Evolutionary conservation across 2,329 filamentous ascomycete species (phyloP).

Genomic region (Fusarium sp.): DNA sequence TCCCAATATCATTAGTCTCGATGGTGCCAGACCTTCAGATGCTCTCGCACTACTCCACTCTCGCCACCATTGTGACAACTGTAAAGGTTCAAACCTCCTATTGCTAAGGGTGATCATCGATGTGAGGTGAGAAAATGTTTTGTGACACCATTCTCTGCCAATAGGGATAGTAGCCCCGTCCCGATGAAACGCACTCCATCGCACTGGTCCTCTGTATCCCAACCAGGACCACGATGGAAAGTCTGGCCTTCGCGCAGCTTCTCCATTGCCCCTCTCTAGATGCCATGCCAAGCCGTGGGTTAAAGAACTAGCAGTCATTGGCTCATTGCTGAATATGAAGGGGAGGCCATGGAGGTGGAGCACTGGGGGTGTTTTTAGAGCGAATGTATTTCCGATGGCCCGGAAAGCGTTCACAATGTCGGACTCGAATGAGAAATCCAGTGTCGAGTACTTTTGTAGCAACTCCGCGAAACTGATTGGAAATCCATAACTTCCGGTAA

Average conservation of each 20-base stretch:
- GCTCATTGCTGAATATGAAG: background rate
- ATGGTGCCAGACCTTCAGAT: background rate
- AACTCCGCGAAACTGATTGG: background rate
- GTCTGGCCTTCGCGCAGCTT: background rate
- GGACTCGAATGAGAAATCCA: background rate
- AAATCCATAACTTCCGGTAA: background rate
- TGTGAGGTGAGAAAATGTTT: fast-evolving
- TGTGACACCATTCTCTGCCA: background rate
- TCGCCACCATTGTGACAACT: background rate
- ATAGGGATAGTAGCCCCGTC: fast-evolving
- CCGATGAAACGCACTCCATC: background rate
- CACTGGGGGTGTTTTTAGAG: background rate
- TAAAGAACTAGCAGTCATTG: fast-evolving
- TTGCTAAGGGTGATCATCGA: background rate
- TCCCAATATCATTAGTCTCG: fast-evolving
- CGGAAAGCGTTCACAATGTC: background rate
- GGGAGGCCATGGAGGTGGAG: background rate
- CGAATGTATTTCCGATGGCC: background rate
- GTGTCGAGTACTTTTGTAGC: background rate
- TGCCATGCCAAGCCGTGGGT: fast-evolving
- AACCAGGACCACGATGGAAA: background rate
- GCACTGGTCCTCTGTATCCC: background rate
- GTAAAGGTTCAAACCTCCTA: background rate
- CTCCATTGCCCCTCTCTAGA: background rate
- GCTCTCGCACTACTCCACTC: background rate